These are phyloP conservation scores for Myriosclerotinia duriaeana DNA, from an alignment of 2,329 filamentous ascomycete genomes.

Conservation along the genomic window DNA sequence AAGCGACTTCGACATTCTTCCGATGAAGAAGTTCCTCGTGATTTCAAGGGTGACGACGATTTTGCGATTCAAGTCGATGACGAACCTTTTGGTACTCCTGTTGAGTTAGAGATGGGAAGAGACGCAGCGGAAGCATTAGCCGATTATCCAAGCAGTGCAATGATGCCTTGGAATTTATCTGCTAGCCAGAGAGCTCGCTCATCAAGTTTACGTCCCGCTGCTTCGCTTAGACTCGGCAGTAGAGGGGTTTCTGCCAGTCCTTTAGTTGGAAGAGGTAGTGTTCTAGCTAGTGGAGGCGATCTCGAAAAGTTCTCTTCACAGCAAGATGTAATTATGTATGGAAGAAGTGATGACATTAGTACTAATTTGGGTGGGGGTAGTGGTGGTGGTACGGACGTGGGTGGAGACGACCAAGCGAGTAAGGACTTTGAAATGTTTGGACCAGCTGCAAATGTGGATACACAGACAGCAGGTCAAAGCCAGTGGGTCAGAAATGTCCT, in stretches of 20 bases:
- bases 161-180: slow-evolving; percentile 67
- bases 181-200: slow-evolving; percentile 47
- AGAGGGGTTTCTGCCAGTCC: slow-evolving; percentile 61
- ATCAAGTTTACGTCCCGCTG: slow-evolving; percentile 40
- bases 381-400: neutral
- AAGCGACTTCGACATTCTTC: slow-evolving; percentile 1
- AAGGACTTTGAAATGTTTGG: slow-evolving; percentile 49
- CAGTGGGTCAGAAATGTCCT: slow-evolving; percentile 53
- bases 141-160: slow-evolving; percentile 62
- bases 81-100: slow-evolving; percentile 29
- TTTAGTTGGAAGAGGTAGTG: slow-evolving; percentile 51
- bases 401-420: slow-evolving; percentile 20
- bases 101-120: slow-evolving; percentile 67
- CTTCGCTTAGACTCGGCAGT: slow-evolving; percentile 36
- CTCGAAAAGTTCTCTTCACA: slow-evolving; percentile 32
- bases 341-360: slow-evolving; percentile 9
- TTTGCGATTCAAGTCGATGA: slow-evolving; percentile 45
- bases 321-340: slow-evolving; percentile 14
- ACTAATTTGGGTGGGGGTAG: neutral
- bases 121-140: slow-evolving; percentile 64
- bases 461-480: slow-evolving; percentile 48
- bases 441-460: slow-evolving; percentile 45
- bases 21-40: slow-evolving; percentile 37
- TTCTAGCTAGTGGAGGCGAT: slow-evolving; percentile 30
- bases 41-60: slow-evolving; percentile 37